Base-by-base conservation (phyloP, 192 early-diverging fungal species). In the Coemansia sp. region DNA sequence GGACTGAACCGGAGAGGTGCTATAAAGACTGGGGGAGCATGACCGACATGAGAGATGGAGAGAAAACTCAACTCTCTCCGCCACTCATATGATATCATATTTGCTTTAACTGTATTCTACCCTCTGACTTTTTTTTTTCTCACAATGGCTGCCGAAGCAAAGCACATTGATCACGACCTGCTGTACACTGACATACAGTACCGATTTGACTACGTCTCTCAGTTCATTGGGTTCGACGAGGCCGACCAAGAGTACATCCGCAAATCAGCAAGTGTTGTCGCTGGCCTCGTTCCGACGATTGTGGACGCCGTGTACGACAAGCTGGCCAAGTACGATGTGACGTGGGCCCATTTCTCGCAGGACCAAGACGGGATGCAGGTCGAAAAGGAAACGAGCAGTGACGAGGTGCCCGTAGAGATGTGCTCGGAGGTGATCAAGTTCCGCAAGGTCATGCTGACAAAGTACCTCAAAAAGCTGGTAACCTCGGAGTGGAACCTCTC, bases 281-380 rank as follows among this genome's bases (percentile, higher is more conserved):
- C 76, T 8, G 91, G 88, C 8, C 75, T 92, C 14, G 89, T 92
- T 9, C 91, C 90, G 2, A 79, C 79, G 14, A 89, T 93, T 10
- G 92, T 92, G 41, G 88, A 94, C 51, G 90, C 88, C 15, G 93
- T 94, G 43, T 94, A 94, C 77, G 64, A 67, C 20, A 89, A 87
- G 63, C 82, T 94, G 17, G 88, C 88, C 68, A 62, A 69, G 4
- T 94, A 84, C 63, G 92, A 94, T 62, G 85, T 92, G 38, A 94
- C 93, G 60, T 93, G 93, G 86, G 56, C 68, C 29, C 67, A 79
- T 63, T 93, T 94, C 72, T 68, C 86, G 37, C 84, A 87, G 57
- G 82, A 85, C 47, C 88, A 88, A 27, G 90, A 91, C 29, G 91
- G 91, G 0, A 87, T 89, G 31, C 62, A 77, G 11, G 78, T 82